Base-by-base conservation (phyloP, 2,329 filamentous ascomycete genomes). In the Colletotrichum musicola region DNA sequence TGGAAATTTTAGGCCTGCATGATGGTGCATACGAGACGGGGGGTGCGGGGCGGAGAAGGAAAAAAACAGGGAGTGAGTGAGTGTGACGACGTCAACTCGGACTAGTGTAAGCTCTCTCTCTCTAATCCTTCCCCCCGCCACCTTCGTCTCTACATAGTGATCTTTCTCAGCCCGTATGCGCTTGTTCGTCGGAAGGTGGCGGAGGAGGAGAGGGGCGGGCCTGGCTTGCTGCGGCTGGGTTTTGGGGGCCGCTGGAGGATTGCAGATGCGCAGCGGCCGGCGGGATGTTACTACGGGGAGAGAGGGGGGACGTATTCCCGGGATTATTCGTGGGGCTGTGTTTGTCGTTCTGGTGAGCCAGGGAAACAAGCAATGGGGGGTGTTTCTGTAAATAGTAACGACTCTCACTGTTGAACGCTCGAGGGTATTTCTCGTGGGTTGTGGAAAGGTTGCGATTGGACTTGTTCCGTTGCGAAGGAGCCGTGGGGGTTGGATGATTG, bases 181-280 rank as follows among this genome's bases (percentile, higher is more conserved):
- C 13, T 12, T 49, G 25, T 38, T 35, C 30, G 27, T 49, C 20
- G 44, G 42, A 60, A 59, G 35, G 54, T 42, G 51, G 42, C 51
- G 51, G 18, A 47, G 62, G 25, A 30, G 27, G 25, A 6, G 54
- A 25, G 22, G 4, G 22, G 22, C 22, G 55, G 54, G 12, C 35
- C 30, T 27, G 20, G 22, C 16, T 49, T 55, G 49, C 63, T 66
- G 49, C 57, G 63, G 63, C 57, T 57, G 57, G 58, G 20, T 59
- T 59, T 51, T 53, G 35, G 62, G 55, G 55, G 47, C 47, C 47
- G 38, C 47, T 38, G 55, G 27, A 49, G 7, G 40, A 54, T 25
- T 44, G 22, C 16, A 35, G 5, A 18, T 10, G 30, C n/a, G 30
- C 18, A 42, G 44, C 22, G 13, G 25, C 18, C 18, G 59, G 57